phyloP scores from a whole-genome alignment of 2,329 filamentous ascomycete genomes.

The Kalaharituber pfeilii region DNA sequence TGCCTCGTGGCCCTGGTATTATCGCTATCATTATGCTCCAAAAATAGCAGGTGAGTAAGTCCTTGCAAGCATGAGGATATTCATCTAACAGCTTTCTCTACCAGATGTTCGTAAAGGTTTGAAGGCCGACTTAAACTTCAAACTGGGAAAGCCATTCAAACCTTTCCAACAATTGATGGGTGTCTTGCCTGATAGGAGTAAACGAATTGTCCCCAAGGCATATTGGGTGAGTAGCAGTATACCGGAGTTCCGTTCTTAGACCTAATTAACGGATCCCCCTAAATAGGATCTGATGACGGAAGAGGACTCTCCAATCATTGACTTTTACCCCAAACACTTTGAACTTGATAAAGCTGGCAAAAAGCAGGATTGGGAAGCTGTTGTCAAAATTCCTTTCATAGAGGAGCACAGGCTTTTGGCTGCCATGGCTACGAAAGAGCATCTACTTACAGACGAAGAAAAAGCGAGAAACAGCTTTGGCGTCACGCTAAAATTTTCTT shows the following conservation, averaged over 20 bases:
- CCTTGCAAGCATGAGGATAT: not conserved
- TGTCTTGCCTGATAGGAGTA: slow-evolving; percentile 89
- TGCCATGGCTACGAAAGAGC: slow-evolving; percentile 75
- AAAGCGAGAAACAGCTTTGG: slow-evolving; percentile 76
- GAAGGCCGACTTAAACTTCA: slow-evolving; percentile 74
- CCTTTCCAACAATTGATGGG: slow-evolving; percentile 98
- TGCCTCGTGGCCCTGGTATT: slow-evolving; percentile 98
- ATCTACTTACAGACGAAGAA: slow-evolving; percentile 59
- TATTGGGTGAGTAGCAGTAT: slow-evolving; percentile 19
- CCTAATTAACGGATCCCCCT: slow-evolving; percentile 28
- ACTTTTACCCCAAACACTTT: slow-evolving; percentile 95
- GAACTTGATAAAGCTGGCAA: slow-evolving; percentile 99
- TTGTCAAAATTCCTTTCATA: slow-evolving; percentile 98
- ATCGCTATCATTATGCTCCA: slow-evolving; percentile 87
- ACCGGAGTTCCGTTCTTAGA: not conserved
- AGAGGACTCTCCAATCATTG: slow-evolving; percentile 76
- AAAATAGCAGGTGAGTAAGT: slow-evolving; percentile 59
- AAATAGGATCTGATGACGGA: slow-evolving; percentile 92
- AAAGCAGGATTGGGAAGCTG: slow-evolving; percentile 99
- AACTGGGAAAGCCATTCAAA: slow-evolving; percentile 82
- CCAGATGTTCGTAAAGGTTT: slow-evolving; percentile 76
- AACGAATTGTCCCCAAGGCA: slow-evolving; percentile 65
- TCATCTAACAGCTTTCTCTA: slow-evolving; percentile 16
- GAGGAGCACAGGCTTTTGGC: slow-evolving; percentile 70
- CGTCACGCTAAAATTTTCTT: slow-evolving; percentile 82